Evolutionary conservation across 1,284 basidiomycete genomes (phyloP).

Genomic region (Melanopsichium pennsylvanicum): DNA sequence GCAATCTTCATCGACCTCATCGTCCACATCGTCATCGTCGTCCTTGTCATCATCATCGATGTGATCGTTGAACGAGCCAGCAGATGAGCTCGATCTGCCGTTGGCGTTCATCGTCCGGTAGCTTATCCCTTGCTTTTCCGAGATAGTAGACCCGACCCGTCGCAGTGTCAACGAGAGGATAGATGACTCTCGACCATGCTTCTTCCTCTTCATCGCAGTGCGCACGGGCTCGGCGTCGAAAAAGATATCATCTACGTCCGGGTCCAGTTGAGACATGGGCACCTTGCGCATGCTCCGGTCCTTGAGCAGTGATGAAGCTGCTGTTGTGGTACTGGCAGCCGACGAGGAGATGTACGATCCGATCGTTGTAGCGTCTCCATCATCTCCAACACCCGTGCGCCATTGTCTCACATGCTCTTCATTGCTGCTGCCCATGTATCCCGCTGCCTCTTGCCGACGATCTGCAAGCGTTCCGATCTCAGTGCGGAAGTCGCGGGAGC

Average conservation of each 20-base stretch:
- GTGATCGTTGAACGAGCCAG: constrained; percentile 15
- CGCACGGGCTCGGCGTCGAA: constrained; percentile 52
- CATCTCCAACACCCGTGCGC: constrained; percentile 38
- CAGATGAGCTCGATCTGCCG: constrained; percentile 11
- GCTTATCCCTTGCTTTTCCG: constrained; percentile 22
- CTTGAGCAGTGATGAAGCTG: constrained; percentile 25
- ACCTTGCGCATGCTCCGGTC: constrained; percentile 38
- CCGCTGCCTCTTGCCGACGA: constrained; percentile 19
- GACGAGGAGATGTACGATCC: constrained; percentile 36
- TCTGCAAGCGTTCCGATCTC: constrained; percentile 36
- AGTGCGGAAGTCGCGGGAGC: constrained; percentile 50
- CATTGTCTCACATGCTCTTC: constrained; percentile 46
- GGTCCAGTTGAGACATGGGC: constrained; percentile 43
- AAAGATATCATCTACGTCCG: constrained; percentile 54
- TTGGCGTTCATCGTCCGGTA: constrained; percentile 19
- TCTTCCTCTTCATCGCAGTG: constrained; percentile 54
- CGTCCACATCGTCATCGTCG: neutral
- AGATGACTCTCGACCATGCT: constrained; percentile 49
- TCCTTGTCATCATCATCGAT: constrained; percentile 22
- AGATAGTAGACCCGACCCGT: constrained; percentile 52
- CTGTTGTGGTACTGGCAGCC: constrained; percentile 18
- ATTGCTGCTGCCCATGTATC: constrained; percentile 41
- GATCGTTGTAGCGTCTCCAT: constrained; percentile 3
- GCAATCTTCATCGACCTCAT: constrained; percentile 1
- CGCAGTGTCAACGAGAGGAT: constrained; percentile 54